Evolutionary conservation across 441 rosid genomes (phyloP).

Genomic region (Pelargonium cotyledonis): DNA sequence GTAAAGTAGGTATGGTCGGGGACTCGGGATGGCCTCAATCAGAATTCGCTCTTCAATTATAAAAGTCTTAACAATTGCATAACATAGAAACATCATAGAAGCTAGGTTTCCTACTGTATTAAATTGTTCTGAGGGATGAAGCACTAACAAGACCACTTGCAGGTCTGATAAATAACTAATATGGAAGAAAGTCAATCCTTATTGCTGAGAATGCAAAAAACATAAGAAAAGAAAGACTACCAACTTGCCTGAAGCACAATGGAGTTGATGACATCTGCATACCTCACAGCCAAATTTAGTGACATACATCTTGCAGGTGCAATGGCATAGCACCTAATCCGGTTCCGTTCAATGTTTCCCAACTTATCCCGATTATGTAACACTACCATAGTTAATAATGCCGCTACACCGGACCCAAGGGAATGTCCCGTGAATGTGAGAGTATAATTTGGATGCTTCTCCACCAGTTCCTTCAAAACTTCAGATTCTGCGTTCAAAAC

Average conservation of each 20-base stretch:
- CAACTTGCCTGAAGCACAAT: constrained; percentile 71
- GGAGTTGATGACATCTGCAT: constrained; percentile 83
- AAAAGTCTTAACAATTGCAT: no score
- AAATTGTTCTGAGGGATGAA: no score
- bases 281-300: constrained; percentile 86
- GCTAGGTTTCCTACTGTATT: no score
- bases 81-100: no score
- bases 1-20: no score
- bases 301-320: constrained; percentile 99
- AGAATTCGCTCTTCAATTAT: no score
- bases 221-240: background rate
- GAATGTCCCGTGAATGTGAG: constrained; percentile 82
- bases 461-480: constrained; percentile 53
- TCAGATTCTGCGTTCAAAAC: constrained; percentile 59
- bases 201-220: background rate
- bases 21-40: no score
- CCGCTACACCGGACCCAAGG: constrained; percentile 84
- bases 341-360: constrained; percentile 61
- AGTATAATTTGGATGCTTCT: constrained; percentile 49
- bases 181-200: background rate
- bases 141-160: no score
- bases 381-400: constrained; percentile 47
- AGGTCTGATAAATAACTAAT: no score
- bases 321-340: constrained; percentile 58
- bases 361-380: constrained; percentile 44